These are phyloP conservation scores for Grigorovia transvaalensis DNA, from an alignment of 805 yeast genomes.

Conservation along the genomic window DNA sequence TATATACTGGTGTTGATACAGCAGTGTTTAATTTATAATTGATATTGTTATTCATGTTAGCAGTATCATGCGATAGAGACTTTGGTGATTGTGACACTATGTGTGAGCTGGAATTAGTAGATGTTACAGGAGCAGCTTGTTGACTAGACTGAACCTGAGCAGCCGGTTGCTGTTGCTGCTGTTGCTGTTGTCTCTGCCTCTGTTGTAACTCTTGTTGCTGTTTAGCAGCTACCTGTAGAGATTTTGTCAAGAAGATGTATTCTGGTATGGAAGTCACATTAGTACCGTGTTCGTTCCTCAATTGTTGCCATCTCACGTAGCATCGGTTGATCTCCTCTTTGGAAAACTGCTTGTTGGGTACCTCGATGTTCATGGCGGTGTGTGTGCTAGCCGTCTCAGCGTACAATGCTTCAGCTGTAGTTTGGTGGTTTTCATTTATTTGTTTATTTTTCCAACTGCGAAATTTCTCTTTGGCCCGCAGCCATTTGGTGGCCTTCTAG, in stretches of 20 bases:
- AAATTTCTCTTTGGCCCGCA: no score
- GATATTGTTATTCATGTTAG: not conserved
- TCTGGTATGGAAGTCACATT: slow-evolving; percentile 28
- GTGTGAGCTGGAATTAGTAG: not conserved
- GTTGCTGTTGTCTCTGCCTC: slow-evolving; percentile 14
- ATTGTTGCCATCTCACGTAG: slow-evolving; percentile 30
- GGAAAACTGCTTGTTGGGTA: slow-evolving; percentile 25
- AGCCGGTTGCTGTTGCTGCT: slow-evolving; percentile 5
- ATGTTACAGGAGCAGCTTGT: not conserved
- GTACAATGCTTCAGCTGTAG: not conserved
- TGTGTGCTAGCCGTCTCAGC: no score
- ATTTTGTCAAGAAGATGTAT: slow-evolving; percentile 27
- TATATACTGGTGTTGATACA: not conserved
- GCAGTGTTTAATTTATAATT: not conserved
- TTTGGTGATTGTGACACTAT: not conserved
- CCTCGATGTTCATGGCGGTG: slow-evolving; percentile 16
- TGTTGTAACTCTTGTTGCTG: slow-evolving; percentile 26
- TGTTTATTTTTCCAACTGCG: not conserved
- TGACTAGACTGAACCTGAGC: not conserved
- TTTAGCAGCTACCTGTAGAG: slow-evolving; percentile 27
- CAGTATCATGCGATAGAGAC: not conserved
- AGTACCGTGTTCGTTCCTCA: slow-evolving; percentile 28
- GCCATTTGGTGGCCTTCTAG: no score
- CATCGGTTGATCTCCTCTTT: slow-evolving; percentile 30
- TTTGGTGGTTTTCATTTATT: not conserved